Evolutionary conservation across 352 stramenopile genomes (phyloP).

Genomic region (Phytophthora litchii): DNA sequence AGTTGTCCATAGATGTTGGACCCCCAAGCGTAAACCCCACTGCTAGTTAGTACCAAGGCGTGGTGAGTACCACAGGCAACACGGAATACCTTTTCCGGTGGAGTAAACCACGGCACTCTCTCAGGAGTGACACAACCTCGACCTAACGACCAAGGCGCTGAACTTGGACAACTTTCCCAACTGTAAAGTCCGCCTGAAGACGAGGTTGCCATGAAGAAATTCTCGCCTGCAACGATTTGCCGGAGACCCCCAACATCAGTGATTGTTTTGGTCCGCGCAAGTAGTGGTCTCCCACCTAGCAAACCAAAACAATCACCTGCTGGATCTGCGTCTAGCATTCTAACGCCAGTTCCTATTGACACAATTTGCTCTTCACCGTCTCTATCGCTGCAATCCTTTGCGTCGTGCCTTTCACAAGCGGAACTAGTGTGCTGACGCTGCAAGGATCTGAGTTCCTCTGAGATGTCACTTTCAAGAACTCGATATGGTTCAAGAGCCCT

Average conservation of each 20-base stretch:
- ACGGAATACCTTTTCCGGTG: constrained; percentile 32
- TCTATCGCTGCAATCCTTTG: background rate
- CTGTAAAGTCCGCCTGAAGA: constrained; percentile 42
- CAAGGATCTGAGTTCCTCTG: background rate
- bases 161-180: constrained; percentile 32
- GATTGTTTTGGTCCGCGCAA: constrained; percentile 53
- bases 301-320: constrained; percentile 62
- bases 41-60: constrained; percentile 34
- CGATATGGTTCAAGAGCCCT: constrained; percentile 24
- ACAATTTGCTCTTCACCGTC: background rate
- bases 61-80: constrained; percentile 59
- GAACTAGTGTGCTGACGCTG: background rate
- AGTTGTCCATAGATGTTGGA: constrained; percentile 75
- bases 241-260: constrained; percentile 42
- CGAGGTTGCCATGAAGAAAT: constrained; percentile 44
- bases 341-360: background rate
- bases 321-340: constrained; percentile 33
- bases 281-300: constrained; percentile 44
- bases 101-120: constrained; percentile 26
- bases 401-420: background rate
- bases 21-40: constrained; percentile 61
- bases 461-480: constrained; percentile 4
- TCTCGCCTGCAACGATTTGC: constrained; percentile 42
- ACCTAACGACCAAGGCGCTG: constrained; percentile 13
- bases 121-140: constrained; percentile 21